phyloP scores from a whole-genome alignment of 2,329 filamentous ascomycete genomes.

The Chaetomium globosum region DNA sequence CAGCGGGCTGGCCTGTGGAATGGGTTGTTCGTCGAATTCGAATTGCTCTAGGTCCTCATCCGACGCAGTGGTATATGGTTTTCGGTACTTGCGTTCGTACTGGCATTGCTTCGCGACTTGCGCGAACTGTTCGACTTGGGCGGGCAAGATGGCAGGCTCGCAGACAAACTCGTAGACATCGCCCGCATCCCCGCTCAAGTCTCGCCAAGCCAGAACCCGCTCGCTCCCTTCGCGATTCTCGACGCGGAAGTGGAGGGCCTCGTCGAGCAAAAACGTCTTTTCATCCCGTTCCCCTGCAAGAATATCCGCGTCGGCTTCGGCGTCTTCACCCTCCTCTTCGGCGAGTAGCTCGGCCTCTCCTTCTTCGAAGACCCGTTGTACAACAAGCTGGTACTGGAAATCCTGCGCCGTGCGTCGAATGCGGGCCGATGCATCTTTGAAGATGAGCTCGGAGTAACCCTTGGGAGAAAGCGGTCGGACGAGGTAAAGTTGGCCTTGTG shows the following conservation, averaged over 20 bases:
- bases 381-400: constrained; percentile 94
- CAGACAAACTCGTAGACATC: constrained; percentile 99
- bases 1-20: constrained; percentile 65
- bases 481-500: constrained; percentile 95
- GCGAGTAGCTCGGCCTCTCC: constrained; percentile 90
- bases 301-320: constrained; percentile 73
- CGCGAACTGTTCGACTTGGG: constrained; percentile 78
- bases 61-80: constrained; percentile 76
- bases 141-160: constrained; percentile 69
- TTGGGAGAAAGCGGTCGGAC: constrained; percentile 94
- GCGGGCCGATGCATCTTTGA: constrained; percentile 91
- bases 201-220: constrained; percentile 89
- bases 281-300: constrained; percentile 85
- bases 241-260: constrained; percentile 82
- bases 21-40: constrained; percentile 68
- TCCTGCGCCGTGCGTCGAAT: constrained; percentile 93
- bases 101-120: constrained; percentile 87
- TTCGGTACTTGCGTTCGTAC: constrained; percentile 93
- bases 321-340: constrained; percentile 86
- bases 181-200: constrained; percentile 87
- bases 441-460: constrained; percentile 97
- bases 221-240: constrained; percentile 79
- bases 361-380: constrained; percentile 96
- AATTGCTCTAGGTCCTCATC: constrained; percentile 81
- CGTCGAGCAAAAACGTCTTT: constrained; percentile 95